phyloP scores from a whole-genome alignment of 2,329 filamentous ascomycete genomes.

The Pseudogymnoascus sp. region DNA sequence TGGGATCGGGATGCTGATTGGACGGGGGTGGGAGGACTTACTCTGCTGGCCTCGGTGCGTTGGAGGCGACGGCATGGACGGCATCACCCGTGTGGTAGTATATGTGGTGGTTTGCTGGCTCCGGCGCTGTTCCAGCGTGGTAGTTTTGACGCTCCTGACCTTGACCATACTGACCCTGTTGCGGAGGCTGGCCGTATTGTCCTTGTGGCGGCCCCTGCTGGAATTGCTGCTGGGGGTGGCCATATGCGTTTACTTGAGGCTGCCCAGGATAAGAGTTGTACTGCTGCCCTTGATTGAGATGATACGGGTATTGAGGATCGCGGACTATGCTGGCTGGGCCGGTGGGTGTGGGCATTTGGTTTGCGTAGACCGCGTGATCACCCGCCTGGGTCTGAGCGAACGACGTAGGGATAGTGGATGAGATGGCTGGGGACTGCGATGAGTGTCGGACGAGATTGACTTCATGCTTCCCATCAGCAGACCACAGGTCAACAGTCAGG shows the following conservation, averaged over 20 bases:
- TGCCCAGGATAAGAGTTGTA: slow-evolving; percentile 22
- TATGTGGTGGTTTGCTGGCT: slow-evolving; percentile 16
- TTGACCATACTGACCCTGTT: slow-evolving; percentile 10
- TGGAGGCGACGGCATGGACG: slow-evolving; percentile 12
- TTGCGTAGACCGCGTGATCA: slow-evolving; percentile 27
- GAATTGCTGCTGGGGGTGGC: slow-evolving; percentile 22
- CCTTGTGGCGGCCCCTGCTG: slow-evolving; percentile 28
- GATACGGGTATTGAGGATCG: slow-evolving; percentile 26
- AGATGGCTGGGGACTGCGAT: slow-evolving; percentile 65
- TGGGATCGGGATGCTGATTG: slow-evolving; percentile 16
- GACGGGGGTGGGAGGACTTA: neutral
- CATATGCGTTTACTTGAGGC: slow-evolving; percentile 15
- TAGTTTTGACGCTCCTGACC: neutral
- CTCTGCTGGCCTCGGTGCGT: slow-evolving; percentile 6
- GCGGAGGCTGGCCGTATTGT: slow-evolving; percentile 32
- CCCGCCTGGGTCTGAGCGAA: slow-evolving; percentile 49
- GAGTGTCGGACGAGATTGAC: slow-evolving; percentile 63
- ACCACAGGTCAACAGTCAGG: slow-evolving; percentile 62
- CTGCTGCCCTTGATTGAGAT: slow-evolving; percentile 11
- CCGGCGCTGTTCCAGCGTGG: neutral
- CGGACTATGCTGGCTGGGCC: slow-evolving; percentile 30
- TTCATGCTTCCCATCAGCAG: slow-evolving; percentile 49
- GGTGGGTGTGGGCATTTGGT: slow-evolving; percentile 22
- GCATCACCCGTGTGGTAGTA: slow-evolving; percentile 20
- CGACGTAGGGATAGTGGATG: slow-evolving; percentile 68